Evolutionary conservation across 257 asterid genomes (phyloP), one percentile per base, ranked within the genome.

Genomic region (Avicennia marina): DNA sequence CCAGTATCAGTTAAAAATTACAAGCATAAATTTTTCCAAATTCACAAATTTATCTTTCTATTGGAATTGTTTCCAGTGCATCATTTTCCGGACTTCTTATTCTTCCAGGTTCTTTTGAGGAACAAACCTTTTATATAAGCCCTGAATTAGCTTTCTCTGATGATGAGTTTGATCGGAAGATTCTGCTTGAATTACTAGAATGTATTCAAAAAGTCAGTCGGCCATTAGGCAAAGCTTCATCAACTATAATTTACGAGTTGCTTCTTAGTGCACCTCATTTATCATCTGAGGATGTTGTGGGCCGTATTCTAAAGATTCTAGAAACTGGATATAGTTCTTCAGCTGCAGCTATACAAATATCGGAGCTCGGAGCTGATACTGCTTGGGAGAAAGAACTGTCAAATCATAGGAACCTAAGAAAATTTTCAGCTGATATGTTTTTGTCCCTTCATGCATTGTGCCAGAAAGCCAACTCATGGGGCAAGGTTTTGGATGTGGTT

Each of bases 191-290:
- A 73, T 71, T 81, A 43, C 82, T 85, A 47, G 82, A 73, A 50
- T 91, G 98, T 70, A 78, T 80, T 56, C 77, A 63, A 58, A 71
- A 58, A 70, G 81, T 91, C 71, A 81, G 84, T 79, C 95, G 81
- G 62, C 95, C 88, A 73, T 72, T 91, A 59, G 93, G 97, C 65
- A 86, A 81, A 79, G 90, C 95, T 42, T 78, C 94, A 60, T 84
- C 97, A 44, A 85, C 94, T 74, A 71, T 88, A 71, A 74, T 85
- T 68, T 81, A 78, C 36, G 95, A 91, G 76, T 75, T 81, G 33
- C 80, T 91, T 56, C 81, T 75, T 64, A 73, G 72, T 44, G 53
- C 73, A 41, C 85, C 93, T 66, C 73, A 56, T 59, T 29, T 70
- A 55, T 82, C 95, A 57, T 80, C 78, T 10, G 97, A 88, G 74